Percentiles rank a stretch among this genome's conserved stretches.
phyloP scores from a whole-genome alignment of 2,329 filamentous ascomycete species.

The Dactylellina parvicollis region DNA sequence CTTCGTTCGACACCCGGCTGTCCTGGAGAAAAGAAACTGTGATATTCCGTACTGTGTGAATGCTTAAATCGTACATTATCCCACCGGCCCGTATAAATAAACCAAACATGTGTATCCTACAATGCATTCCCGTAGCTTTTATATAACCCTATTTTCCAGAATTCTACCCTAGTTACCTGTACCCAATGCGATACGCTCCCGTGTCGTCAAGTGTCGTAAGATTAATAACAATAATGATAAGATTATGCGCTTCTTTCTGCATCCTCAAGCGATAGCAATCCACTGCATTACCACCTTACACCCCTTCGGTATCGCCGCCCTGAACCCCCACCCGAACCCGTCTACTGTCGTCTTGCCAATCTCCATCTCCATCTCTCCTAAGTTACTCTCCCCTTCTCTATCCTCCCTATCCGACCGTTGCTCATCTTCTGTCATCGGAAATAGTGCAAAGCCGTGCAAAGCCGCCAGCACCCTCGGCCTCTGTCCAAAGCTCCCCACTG shows the following conservation, averaged over 20 bases:
- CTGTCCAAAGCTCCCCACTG: conserved; percentile 29
- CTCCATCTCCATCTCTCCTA: conserved; percentile 28
- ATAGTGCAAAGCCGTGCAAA: conserved; percentile 35
- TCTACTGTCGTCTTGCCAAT: conserved; percentile 42
- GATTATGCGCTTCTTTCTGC: neutral
- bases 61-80: too few species aligned
- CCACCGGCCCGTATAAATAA: too few species aligned
- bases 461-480: conserved; percentile 46
- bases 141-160: too few species aligned
- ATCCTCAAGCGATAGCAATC: conserved; percentile 31
- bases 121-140: too few species aligned
- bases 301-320: conserved; percentile 34
- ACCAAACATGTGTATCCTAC: too few species aligned
- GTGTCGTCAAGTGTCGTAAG: neutral
- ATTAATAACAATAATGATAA: neutral
- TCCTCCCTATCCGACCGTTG: neutral
- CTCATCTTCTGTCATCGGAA: conserved; percentile 28
- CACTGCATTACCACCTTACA: conserved; percentile 51
- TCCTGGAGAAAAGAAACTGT: too few species aligned
- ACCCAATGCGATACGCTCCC: too few species aligned
- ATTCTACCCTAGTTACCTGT: too few species aligned
- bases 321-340: conserved; percentile 37
- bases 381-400: neutral
- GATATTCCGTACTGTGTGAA: too few species aligned
- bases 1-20: too few species aligned